Percentiles rank a stretch among this genome's conserved stretches.
Evolutionary conservation across 441 rosid genomes (phyloP).

Genomic region (Populus trichocarpa): DNA sequence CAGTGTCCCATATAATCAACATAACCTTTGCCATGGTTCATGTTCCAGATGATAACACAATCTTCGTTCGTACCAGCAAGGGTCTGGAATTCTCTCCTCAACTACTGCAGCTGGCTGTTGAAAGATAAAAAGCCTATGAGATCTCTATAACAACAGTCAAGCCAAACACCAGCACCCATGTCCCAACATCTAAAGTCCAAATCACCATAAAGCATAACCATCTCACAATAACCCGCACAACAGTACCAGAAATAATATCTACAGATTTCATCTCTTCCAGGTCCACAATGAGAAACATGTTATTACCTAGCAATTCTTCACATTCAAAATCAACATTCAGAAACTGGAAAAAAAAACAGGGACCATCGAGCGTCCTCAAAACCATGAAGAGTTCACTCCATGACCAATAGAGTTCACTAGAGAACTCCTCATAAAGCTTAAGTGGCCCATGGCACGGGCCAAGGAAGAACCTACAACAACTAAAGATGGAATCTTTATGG

Average conservation of each 20-base stretch:
- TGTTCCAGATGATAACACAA: neutral
- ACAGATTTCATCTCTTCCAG: neutral
- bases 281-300: neutral
- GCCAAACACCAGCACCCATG: neutral
- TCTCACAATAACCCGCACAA: neutral
- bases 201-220: neutral
- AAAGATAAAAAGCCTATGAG: neutral
- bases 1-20: neutral
- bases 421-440: neutral
- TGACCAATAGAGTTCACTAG: neutral
- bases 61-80: neutral
- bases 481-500: neutral
- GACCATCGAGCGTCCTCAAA: neutral
- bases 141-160: neutral
- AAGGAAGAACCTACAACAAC: neutral
- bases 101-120: neutral
- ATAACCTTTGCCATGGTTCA: neutral
- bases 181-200: neutral
- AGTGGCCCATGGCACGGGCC: neutral
- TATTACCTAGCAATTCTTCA: constrained; percentile 2
- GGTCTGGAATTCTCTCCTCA: neutral
- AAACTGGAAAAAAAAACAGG: neutral
- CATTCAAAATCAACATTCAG: neutral
- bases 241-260: neutral
- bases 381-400: neutral